Evolutionary conservation across 2,329 filamentous ascomycete genomes (phyloP).

Genomic region (Magnaporthales sp.): DNA sequence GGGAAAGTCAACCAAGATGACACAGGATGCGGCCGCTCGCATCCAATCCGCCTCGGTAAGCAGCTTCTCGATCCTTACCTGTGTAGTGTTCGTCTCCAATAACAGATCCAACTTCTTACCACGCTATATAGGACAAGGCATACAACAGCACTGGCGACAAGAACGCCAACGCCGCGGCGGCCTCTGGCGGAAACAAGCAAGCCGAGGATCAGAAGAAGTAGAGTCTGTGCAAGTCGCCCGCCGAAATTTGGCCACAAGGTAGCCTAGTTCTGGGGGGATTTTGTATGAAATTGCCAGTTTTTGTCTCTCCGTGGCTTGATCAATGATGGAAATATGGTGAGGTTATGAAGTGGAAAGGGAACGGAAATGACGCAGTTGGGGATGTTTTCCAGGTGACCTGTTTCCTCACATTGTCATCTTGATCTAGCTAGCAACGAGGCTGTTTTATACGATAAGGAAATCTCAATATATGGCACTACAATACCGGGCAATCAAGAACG

Average conservation of each 20-base stretch:
- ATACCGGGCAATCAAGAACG: neutral
- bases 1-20: neutral
- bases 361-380: neutral
- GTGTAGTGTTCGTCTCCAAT: neutral
- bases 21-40: neutral
- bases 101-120: neutral
- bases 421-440: neutral
- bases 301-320: neutral
- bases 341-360: neutral
- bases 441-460: neutral
- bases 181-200: neutral
- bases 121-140: neutral
- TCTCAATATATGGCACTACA: neutral
- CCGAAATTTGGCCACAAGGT: neutral
- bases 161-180: neutral
- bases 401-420: neutral
- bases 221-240: neutral
- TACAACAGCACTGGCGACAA: neutral
- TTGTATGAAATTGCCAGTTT: neutral
- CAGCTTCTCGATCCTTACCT: neutral
- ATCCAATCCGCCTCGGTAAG: neutral
- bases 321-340: neutral
- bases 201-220: neutral
- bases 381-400: neutral
- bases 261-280: neutral